Conservation (phyloP, 306 rosid genomes). For the Adenanthera pavonina region DNA sequence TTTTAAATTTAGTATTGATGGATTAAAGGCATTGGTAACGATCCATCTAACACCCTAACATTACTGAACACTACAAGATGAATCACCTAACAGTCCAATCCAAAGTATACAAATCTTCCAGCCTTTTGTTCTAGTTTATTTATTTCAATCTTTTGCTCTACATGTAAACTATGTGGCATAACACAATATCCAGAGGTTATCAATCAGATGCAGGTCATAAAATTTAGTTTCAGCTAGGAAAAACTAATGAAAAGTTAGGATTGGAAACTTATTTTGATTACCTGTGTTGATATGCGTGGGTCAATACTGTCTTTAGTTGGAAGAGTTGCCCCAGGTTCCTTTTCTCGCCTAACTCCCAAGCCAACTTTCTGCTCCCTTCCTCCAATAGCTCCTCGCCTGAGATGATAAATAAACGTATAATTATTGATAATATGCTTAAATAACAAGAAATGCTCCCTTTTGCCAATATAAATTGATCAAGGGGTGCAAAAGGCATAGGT, state of each 20-base stretch:
- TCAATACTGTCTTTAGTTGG: constrained; percentile 45
- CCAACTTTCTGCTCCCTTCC: constrained; percentile 56
- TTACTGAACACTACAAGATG: too few species aligned
- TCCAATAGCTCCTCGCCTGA: constrained; percentile 68
- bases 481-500: constrained; percentile 26
- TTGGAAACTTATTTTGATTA: constrained; percentile 38
- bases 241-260: background rate
- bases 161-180: background rate
- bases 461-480: constrained; percentile 25
- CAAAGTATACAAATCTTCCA: too few species aligned
- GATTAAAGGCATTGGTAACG: too few species aligned
- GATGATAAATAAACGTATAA: constrained; percentile 15
- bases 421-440: constrained; percentile 10
- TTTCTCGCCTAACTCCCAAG: constrained; percentile 59
- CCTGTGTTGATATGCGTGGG: constrained; percentile 53
- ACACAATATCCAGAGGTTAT: background rate
- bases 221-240: background rate
- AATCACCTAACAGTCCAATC: too few species aligned
- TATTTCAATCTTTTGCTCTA: background rate
- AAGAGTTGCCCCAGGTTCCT: constrained; percentile 44
- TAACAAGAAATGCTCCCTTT: constrained; percentile 25
- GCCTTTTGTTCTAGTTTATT: too few species aligned
- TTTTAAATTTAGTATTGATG: too few species aligned
- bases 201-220: background rate
- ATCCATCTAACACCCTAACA: too few species aligned